Conservation (phyloP, 306 rosid genomes). For the Senna tora region DNA sequence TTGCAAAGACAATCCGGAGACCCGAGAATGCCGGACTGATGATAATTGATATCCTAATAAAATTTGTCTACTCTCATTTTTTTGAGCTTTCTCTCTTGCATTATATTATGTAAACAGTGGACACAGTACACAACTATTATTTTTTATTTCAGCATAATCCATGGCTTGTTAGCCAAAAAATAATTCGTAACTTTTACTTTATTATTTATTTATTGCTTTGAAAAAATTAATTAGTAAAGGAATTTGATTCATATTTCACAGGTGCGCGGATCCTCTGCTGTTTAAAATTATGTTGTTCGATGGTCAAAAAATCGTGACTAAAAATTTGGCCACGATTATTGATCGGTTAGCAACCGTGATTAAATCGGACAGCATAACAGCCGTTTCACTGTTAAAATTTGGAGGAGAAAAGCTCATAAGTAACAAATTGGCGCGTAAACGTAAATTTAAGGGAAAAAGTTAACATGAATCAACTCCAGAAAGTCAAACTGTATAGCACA, state of each 20-base stretch:
- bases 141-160: constrained; percentile 4
- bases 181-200: background rate
- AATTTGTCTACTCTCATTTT: background rate
- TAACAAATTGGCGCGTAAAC: too few species aligned
- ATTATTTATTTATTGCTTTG: background rate
- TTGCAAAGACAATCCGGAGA: constrained; percentile 89
- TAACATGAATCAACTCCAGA: too few species aligned
- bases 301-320: too few species aligned
- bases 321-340: too few species aligned
- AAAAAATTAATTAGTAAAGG: background rate
- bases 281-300: too few species aligned
- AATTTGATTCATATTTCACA: background rate
- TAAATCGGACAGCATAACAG: too few species aligned
- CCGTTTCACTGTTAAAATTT: background rate
- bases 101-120: too few species aligned
- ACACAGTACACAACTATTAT: background rate
- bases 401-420: too few species aligned
- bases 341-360: too few species aligned
- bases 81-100: constrained; percentile 12
- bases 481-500: too few species aligned
- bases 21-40: constrained; percentile 83
- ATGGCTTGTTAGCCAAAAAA: background rate
- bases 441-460: too few species aligned
- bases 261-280: too few species aligned
- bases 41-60: constrained; percentile 52